Percentiles rank a stretch among this genome's conserved stretches.
Evolutionary conservation across 176 grass and related monocot genomes (phyloP).

Genomic region (Rhynchospora breviuscula): DNA sequence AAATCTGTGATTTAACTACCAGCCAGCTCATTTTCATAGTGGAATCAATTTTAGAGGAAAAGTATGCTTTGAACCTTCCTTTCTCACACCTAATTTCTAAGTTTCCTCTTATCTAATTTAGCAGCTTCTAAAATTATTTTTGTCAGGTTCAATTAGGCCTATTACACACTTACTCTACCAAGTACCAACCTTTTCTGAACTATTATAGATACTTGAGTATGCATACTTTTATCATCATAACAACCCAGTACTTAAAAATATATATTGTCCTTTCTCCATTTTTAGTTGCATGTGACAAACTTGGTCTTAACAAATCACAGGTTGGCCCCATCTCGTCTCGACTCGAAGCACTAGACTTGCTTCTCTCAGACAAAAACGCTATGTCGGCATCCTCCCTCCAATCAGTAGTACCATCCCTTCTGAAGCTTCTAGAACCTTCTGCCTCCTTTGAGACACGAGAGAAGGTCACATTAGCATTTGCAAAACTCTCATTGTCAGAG

Average conservation of each 20-base stretch:
- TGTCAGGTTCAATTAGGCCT: not conserved
- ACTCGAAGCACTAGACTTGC: constrained; percentile 36
- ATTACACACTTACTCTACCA: not conserved
- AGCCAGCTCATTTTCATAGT: not conserved
- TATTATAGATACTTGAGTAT: not conserved
- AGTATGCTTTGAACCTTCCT: not conserved
- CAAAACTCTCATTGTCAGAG: constrained; percentile 37
- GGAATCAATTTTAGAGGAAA: not conserved
- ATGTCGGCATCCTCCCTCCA: constrained; percentile 24
- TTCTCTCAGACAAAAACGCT: not conserved
- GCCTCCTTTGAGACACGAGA: constrained; percentile 39
- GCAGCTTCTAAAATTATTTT: not conserved
- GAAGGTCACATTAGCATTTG: constrained; percentile 39
- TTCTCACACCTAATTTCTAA: not conserved
- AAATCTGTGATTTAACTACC: not conserved
- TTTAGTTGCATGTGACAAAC: not conserved
- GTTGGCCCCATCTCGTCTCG: constrained; percentile 35
- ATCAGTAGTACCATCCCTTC: constrained; percentile 28
- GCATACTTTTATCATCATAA: not conserved
- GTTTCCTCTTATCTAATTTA: constrained; percentile 11
- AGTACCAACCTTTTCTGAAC: not conserved
- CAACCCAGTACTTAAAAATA: not conserved
- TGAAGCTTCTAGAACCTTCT: constrained; percentile 45
- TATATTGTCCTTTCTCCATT: not conserved
- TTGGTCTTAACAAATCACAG: not conserved